phyloP scores from a whole-genome alignment of 495 filamentous ascomycete species.

The Penicillium soppii region DNA sequence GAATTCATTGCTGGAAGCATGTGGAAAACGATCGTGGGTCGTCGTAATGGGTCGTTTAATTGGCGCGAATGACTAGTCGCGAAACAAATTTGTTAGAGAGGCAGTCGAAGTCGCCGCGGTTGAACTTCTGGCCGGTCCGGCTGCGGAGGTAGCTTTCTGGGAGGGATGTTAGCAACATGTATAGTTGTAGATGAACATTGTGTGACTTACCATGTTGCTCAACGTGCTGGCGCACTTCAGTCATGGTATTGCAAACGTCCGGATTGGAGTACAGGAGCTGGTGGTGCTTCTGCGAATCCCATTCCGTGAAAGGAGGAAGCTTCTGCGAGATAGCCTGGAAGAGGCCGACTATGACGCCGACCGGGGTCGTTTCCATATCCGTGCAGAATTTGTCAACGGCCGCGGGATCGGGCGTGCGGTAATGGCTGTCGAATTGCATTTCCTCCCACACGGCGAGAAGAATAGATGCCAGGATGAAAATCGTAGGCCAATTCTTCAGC shows the following conservation, averaged over 20 bases:
- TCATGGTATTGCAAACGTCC: slow-evolving; percentile 90
- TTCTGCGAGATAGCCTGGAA: slow-evolving; percentile 97
- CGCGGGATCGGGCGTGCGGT: slow-evolving; percentile 77
- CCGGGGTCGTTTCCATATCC: slow-evolving; percentile 91
- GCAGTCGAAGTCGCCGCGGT: slow-evolving; percentile 87
- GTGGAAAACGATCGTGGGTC: slow-evolving; percentile 22
- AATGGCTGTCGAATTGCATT: slow-evolving; percentile 96
- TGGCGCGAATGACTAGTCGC: slow-evolving; percentile 89
- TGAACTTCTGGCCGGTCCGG: slow-evolving; percentile 67
- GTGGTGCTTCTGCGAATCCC: slow-evolving; percentile 86
- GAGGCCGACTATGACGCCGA: slow-evolving; percentile 89
- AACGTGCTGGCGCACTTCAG: slow-evolving; percentile 85
- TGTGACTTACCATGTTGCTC: slow-evolving; percentile 75
- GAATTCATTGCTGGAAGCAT: slow-evolving; percentile 17
- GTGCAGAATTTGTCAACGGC: slow-evolving; percentile 88
- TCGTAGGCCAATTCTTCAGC: slow-evolving; percentile 95
- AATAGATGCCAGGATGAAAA: slow-evolving; percentile 90
- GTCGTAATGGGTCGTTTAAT: slow-evolving; percentile 56
- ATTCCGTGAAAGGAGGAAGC: slow-evolving; percentile 82
- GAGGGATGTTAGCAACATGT: slow-evolving; percentile 24
- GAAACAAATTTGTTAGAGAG: slow-evolving; percentile 93
- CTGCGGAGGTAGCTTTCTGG: slow-evolving; percentile 59
- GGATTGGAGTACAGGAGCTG: slow-evolving; percentile 82
- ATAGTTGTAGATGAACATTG: background rate
- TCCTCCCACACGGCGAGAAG: slow-evolving; percentile 92